phyloP scores from a whole-genome alignment of 2,329 filamentous ascomycete species.

The Hirsutella thompsonii region DNA sequence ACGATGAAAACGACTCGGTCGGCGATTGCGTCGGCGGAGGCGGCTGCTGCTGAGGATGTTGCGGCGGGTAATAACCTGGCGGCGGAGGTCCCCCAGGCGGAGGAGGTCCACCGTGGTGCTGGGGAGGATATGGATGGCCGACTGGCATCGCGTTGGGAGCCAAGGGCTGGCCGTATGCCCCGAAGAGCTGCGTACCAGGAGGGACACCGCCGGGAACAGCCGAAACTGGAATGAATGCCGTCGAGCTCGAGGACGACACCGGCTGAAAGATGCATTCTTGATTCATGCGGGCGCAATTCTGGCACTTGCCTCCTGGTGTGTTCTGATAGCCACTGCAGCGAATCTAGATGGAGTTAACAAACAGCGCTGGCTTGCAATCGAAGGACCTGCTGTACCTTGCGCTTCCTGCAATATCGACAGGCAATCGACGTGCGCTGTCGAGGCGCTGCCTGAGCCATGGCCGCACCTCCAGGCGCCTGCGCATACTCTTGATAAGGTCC shows the following conservation, averaged over 20 bases:
- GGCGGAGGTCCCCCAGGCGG: constrained; percentile 22
- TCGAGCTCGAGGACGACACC: constrained; percentile 40
- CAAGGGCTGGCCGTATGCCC: constrained; percentile 44
- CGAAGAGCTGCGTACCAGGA: constrained; percentile 42
- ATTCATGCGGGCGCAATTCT: constrained; percentile 48
- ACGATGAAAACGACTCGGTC: constrained; percentile 27
- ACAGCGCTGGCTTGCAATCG: not conserved
- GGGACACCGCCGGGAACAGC: constrained; percentile 45
- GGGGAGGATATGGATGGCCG: constrained; percentile 9
- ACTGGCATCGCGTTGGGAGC: constrained; percentile 18
- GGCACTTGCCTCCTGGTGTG: constrained; percentile 44
- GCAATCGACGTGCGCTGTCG: constrained; percentile 47
- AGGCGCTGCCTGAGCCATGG: constrained; percentile 38
- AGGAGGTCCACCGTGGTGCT: constrained; percentile 8
- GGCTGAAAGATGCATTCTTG: constrained; percentile 50
- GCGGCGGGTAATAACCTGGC: constrained; percentile 18
- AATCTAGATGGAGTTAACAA: constrained; percentile 27
- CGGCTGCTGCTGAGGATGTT: not conserved
- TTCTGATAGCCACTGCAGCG: constrained; percentile 49
- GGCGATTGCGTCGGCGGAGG: constrained; percentile 28
- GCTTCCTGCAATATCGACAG: constrained; percentile 46
- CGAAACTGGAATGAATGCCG: constrained; percentile 46
- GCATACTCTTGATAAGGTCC: constrained; percentile 22
- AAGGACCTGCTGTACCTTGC: constrained; percentile 32
- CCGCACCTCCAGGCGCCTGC: constrained; percentile 17